Percentiles rank a stretch among this genome's conserved stretches.
phyloP scores from a whole-genome alignment of 345 rosid genomes.

The Linum usitatissimum region DNA sequence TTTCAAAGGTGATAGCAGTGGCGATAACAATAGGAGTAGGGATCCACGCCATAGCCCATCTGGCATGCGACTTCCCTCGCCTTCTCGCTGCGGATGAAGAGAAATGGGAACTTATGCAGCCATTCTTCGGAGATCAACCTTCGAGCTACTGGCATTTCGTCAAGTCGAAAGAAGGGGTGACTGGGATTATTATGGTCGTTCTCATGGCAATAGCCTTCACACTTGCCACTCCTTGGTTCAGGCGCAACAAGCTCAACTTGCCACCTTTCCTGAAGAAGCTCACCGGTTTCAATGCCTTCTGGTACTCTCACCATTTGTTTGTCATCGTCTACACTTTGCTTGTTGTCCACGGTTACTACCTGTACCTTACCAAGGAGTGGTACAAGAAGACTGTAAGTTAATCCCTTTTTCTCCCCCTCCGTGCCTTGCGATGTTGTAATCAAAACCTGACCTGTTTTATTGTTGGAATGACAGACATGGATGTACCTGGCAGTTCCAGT shows the following conservation, averaged over 20 bases:
- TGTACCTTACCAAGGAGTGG: conserved; percentile 49
- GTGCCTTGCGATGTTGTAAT: neutral
- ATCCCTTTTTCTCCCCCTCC: neutral
- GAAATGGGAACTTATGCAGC: conserved; percentile 38
- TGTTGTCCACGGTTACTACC: conserved; percentile 50
- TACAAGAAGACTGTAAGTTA: conserved; percentile 51
- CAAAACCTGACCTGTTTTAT: neutral
- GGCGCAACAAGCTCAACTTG: conserved; percentile 44
- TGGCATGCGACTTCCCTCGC: conserved; percentile 62
- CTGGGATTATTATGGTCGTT: conserved; percentile 51
- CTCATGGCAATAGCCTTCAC: conserved; percentile 77
- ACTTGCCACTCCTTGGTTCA: conserved; percentile 61
- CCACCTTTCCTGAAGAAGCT: conserved; percentile 55
- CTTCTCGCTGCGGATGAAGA: conserved; percentile 43
- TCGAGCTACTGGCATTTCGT: conserved; percentile 60
- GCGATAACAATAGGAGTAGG: conserved; percentile 53
- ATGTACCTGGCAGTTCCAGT: conserved; percentile 65
- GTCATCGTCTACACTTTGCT: conserved; percentile 60
- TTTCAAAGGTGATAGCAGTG: conserved; percentile 48
- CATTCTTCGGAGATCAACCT: conserved; percentile 51
- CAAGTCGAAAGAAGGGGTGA: conserved; percentile 48
- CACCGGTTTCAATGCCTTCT: conserved; percentile 77
- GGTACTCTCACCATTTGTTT: conserved; percentile 81
- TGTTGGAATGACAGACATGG: conserved; percentile 44
- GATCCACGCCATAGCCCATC: conserved; percentile 46